Base-by-base conservation (phyloP, 2,329 filamentous ascomycete genomes). In the Cladosporium sp. region DNA sequence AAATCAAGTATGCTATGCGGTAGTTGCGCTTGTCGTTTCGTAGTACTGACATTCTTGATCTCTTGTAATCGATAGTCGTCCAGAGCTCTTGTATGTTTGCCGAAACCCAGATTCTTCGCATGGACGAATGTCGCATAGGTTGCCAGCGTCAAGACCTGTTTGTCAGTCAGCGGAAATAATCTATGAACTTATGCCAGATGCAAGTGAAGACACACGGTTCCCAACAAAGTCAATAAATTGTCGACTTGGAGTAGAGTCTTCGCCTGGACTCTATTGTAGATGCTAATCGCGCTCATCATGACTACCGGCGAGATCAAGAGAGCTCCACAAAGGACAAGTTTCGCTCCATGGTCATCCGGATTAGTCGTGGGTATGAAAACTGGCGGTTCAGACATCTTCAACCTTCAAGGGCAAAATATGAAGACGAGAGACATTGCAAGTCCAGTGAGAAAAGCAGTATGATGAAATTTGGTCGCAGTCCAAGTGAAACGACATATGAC, bases 311-410 rank as follows among this genome's bases (percentile, higher is more conserved):
- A 7, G 3, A 52, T 43, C 32, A 52, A 35, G 7, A 50, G 30
- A 18, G 36, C 50, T 16, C 52, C 50, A 7, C 38, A 42, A n/a
- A 54, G 16, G n/a, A 52, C 35, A 25, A 54, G 25, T 36, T 49
- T 33, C 7, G 50, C 41, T 5, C 52, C 50, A 43, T 54, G 49
- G 15, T 54, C 38, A 11, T 49, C 40, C n/a, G 20, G 16, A 12
- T 52, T 52, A 38, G 49, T 54, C 13, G 16, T 43, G 7, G 41
- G 41, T 13, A 9, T 15, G 22, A 43, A 36, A 3, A 7, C 4
- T 1, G 18, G 18, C 9, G 4, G 22, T 9, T 27, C 5, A 27
- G 22, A 27, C 22, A 27, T 9, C 22, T 5, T 27, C 4, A 9
- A 27, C 9, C 22, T 27, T 27, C 22, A n/a, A n/a, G n/a, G n/a